A percentile compares a stretch with the other conserved stretches of the same genome.
These are phyloP conservation scores for Phylloporus sp. DNA, from an alignment of 768 basidiomycete species.

Conservation along the genomic window DNA sequence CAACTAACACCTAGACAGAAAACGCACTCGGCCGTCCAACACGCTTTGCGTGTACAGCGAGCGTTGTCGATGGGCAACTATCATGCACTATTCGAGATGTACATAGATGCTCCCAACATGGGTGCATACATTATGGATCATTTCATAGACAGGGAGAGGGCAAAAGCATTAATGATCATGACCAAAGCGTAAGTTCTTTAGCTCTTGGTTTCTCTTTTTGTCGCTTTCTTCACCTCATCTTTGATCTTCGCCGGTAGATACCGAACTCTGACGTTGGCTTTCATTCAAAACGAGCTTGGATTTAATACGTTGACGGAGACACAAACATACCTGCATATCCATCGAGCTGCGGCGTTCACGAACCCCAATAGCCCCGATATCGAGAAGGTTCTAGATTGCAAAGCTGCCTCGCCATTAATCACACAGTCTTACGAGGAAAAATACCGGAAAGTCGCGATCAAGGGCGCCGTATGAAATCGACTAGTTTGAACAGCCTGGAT, in stretches of 20 bases:
- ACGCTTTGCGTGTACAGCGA: constrained; percentile 86
- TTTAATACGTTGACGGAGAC: constrained; percentile 67
- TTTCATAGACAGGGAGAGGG: constrained; percentile 88
- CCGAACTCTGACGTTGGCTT: constrained; percentile 65
- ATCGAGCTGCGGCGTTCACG: constrained; percentile 62
- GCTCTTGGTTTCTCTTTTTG: background rate
- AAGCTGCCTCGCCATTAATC: constrained; percentile 51
- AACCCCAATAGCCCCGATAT: constrained; percentile 58
- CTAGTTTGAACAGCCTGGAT: constrained; percentile 4
- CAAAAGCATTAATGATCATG: constrained; percentile 82
- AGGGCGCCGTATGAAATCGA: constrained; percentile 72
- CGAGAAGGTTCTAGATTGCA: constrained; percentile 71
- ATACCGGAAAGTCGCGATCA: constrained; percentile 84
- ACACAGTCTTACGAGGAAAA: constrained; percentile 68
- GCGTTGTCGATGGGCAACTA: constrained; percentile 93
- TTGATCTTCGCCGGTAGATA: constrained; percentile 53
- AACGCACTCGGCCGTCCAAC: constrained; percentile 68
- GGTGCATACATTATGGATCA: constrained; percentile 99
- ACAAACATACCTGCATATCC: constrained; percentile 63
- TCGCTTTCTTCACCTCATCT: constrained; percentile 1
- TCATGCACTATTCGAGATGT: constrained; percentile 84
- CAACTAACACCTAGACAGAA: constrained; percentile 94
- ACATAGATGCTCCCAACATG: constrained; percentile 87
- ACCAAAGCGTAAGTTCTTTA: constrained; percentile 75
- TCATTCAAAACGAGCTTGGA: constrained; percentile 76